Percentiles rank a stretch among this genome's conserved stretches.
Evolutionary conservation across 202 grass and related monocot species (phyloP).

Genomic region (Setaria italica): DNA sequence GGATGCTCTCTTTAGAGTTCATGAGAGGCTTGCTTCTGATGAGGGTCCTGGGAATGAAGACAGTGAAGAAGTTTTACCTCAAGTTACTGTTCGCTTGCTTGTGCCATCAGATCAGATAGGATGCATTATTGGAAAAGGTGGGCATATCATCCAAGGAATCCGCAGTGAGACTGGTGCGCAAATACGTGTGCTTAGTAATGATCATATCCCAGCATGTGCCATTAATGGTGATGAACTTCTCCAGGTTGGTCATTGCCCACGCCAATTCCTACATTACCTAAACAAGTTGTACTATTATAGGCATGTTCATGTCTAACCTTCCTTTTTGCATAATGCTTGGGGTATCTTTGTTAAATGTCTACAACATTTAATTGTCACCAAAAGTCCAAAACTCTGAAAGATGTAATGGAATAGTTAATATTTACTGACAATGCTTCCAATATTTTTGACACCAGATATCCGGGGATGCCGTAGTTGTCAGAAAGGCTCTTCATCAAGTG

Average conservation of each 20-base stretch:
- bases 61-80: conserved; percentile 57
- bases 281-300: neutral
- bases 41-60: conserved; percentile 66
- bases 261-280: conserved; percentile 21
- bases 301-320: neutral
- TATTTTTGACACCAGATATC: conserved; percentile 64
- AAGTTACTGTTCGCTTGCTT: conserved; percentile 75
- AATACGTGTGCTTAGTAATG: conserved; percentile 89
- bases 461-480: conserved; percentile 73
- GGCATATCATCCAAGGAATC: conserved; percentile 88
- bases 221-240: conserved; percentile 90
- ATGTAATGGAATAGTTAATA: conserved; percentile 8
- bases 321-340: conserved; percentile 2
- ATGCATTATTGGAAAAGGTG: conserved; percentile 97
- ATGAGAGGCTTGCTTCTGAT: conserved; percentile 80
- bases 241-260: conserved; percentile 56
- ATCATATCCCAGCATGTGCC: conserved; percentile 91
- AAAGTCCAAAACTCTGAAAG: neutral
- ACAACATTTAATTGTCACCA: neutral
- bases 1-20: conserved; percentile 95
- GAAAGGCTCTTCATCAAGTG: conserved; percentile 85
- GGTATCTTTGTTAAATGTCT: conserved; percentile 18
- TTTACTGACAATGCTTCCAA: conserved; percentile 21
- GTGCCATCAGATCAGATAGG: conserved; percentile 99
- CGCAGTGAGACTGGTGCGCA: conserved; percentile 88